Conservation (phyloP, 441 rosid species). For the Mallotus repandus region DNA sequence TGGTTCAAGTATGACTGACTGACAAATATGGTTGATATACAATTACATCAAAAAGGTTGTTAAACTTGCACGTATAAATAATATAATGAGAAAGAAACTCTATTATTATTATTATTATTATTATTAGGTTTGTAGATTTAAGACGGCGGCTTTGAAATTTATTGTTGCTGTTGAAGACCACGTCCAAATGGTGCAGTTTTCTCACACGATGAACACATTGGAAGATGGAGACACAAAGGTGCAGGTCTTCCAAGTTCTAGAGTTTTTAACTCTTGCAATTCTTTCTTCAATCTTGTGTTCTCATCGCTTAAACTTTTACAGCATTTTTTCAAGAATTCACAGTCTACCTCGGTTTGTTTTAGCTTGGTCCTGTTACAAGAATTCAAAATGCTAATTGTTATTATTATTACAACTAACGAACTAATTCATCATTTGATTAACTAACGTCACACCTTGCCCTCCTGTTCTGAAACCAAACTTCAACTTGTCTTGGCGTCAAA, state of each 20-base stretch:
- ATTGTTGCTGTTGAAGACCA: neutral
- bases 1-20: too few species aligned
- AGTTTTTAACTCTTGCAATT: slow-evolving; percentile 38
- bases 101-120: too few species aligned
- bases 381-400: neutral
- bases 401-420: too few species aligned
- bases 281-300: slow-evolving; percentile 42
- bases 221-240: slow-evolving; percentile 12
- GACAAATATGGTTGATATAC: too few species aligned
- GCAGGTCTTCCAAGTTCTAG: slow-evolving; percentile 10
- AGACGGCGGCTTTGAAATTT: neutral
- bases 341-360: slow-evolving; percentile 46
- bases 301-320: slow-evolving; percentile 39
- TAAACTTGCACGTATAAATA: too few species aligned
- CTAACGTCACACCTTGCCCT: slow-evolving; percentile 46
- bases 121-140: too few species aligned
- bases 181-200: slow-evolving; percentile 6
- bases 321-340: slow-evolving; percentile 39
- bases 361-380: slow-evolving; percentile 42
- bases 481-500: slow-evolving; percentile 56
- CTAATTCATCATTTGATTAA: too few species aligned
- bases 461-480: slow-evolving; percentile 65
- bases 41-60: too few species aligned
- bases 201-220: slow-evolving; percentile 31
- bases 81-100: too few species aligned